A percentile compares a stretch with the other conserved stretches of the same genome.
Evolutionary conservation across 495 filamentous ascomycete species (phyloP).

Genomic region (Aspergillus conjunctus): DNA sequence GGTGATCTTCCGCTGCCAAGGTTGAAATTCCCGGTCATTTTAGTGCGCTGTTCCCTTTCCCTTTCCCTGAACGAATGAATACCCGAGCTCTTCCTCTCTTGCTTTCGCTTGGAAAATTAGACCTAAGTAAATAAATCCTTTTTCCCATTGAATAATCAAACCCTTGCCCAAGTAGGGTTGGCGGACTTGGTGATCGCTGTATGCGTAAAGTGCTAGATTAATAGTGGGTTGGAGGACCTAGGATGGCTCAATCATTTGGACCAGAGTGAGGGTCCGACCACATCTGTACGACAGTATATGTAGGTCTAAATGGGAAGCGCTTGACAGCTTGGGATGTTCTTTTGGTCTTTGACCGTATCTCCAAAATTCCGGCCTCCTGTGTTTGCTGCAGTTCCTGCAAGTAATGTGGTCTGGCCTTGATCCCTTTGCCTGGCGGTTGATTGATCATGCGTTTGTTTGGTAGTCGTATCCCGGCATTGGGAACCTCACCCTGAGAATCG

Average conservation of each 20-base stretch:
- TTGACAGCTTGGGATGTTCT: neutral
- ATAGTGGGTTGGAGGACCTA: conserved; percentile 3
- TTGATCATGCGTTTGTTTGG: conserved; percentile 6
- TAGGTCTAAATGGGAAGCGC: conserved; percentile 4
- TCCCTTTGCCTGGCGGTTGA: conserved; percentile 1
- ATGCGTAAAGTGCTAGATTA: conserved; percentile 7
- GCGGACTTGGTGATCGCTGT: conserved; percentile 2
- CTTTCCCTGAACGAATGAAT: neutral
- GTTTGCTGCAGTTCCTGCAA: conserved; percentile 13
- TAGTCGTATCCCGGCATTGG: neutral
- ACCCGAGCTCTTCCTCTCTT: too few relatives aligned
- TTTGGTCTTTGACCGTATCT: neutral
- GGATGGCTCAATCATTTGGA: conserved; percentile 3
- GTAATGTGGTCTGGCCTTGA: conserved; percentile 4
- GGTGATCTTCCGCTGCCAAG: neutral
- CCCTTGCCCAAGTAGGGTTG: conserved; percentile 7
- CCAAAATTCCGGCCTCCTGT: conserved; percentile 8
- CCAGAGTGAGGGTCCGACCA: conserved; percentile 11
- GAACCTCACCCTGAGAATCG: neutral
- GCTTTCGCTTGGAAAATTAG: neutral
- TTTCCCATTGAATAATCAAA: neutral
- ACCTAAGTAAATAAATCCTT: neutral
- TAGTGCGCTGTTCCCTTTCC: neutral
- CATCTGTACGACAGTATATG: conserved; percentile 12
- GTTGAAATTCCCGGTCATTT: neutral